Conservation (phyloP, 1,284 basidiomycete species). For the Tilletiaria anomala region DNA sequence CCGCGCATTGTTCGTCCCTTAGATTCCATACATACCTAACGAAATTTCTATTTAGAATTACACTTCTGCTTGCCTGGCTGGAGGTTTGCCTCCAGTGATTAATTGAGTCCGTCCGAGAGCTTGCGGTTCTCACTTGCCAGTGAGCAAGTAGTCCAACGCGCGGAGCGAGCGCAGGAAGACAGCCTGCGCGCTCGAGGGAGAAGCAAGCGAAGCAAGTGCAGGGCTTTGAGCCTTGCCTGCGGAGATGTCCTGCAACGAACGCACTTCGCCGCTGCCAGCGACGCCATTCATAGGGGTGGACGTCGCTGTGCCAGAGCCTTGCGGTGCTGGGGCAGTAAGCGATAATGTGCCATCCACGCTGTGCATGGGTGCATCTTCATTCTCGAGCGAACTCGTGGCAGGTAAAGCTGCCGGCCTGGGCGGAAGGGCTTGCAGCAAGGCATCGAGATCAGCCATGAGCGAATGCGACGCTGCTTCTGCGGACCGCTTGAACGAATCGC, state of each 20-base stretch:
- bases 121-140: slow-evolving; percentile 1
- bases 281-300: not conserved
- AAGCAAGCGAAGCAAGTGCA: slow-evolving; percentile 31
- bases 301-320: too few relatives aligned
- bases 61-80: too few relatives aligned
- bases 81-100: too few relatives aligned
- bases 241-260: not conserved
- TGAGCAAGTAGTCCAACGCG: slow-evolving; percentile 24
- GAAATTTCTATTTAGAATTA: too few relatives aligned
- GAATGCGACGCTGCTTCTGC: slow-evolving; percentile 21
- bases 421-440: slow-evolving; percentile 23
- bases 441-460: slow-evolving; percentile 24
- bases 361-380: not conserved
- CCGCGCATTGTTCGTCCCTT: too few relatives aligned
- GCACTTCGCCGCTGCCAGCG: not conserved
- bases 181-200: slow-evolving; percentile 32
- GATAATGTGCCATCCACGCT: not conserved
- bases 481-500: slow-evolving; percentile 21
- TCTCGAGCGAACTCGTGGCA: too few relatives aligned
- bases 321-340: not conserved
- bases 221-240: slow-evolving; percentile 12
- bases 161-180: slow-evolving; percentile 32
- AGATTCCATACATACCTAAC: too few relatives aligned
- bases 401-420: slow-evolving; percentile 4
- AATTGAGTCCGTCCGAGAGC: too few relatives aligned